These are phyloP conservation scores for Letharia columbiana DNA, from an alignment of 495 filamentous ascomycete genomes.

Conservation along the genomic window DNA sequence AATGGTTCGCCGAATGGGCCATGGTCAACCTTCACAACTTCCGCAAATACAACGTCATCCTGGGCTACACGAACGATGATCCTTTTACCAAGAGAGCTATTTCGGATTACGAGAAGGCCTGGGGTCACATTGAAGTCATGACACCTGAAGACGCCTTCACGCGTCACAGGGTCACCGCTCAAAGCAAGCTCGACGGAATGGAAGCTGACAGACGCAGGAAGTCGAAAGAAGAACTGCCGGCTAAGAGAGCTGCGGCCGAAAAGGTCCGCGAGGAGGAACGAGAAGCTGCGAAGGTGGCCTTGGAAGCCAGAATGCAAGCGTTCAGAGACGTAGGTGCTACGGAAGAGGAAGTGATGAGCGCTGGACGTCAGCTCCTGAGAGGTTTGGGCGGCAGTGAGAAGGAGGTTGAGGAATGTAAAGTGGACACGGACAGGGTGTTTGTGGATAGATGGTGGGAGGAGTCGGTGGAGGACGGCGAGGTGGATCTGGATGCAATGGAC, in stretches of 20 bases:
- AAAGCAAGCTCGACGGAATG: constrained; percentile 10
- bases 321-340: constrained; percentile 1
- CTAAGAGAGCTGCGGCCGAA: neutral
- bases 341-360: neutral
- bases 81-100: neutral
- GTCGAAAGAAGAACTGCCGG: neutral
- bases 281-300: neutral
- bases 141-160: constrained; percentile 8
- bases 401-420: neutral
- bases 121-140: constrained; percentile 17
- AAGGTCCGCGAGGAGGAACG: constrained; percentile 1
- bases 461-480: neutral
- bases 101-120: neutral
- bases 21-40: constrained; percentile 32
- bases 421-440: constrained; percentile 3
- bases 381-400: neutral
- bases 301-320: neutral
- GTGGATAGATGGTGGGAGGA: constrained; percentile 2
- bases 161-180: constrained; percentile 5
- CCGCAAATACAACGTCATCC: constrained; percentile 27
- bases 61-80: constrained; percentile 10
- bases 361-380: constrained; percentile 7
- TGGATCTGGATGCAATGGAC: neutral
- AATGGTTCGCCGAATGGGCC: constrained; percentile 40
- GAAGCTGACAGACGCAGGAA: neutral